Conservation (phyloP, 2,329 filamentous ascomycete genomes). For the Ramichloridium luteum region DNA sequence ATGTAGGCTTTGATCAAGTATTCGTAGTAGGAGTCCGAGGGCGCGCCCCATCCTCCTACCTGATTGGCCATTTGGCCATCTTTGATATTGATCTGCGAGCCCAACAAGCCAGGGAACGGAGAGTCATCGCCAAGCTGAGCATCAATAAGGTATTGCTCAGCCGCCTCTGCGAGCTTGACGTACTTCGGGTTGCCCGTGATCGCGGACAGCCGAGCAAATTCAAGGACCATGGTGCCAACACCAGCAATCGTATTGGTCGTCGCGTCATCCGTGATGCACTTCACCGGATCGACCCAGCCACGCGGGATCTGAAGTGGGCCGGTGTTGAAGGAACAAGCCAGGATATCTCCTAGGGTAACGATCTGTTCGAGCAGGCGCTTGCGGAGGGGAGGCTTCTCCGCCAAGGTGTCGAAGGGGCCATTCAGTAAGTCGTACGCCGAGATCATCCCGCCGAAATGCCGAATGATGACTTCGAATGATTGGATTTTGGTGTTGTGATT, state of each 20-base stretch:
- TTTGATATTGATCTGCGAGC: slow-evolving; percentile 17
- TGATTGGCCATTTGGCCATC: slow-evolving; percentile 17
- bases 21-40: slow-evolving; percentile 23
- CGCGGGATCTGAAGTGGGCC: slow-evolving; percentile 13
- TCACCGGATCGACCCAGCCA: slow-evolving; percentile 16
- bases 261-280: slow-evolving; percentile 15
- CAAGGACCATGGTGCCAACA: slow-evolving; percentile 15
- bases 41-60: slow-evolving; percentile 22
- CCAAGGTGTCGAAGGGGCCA: slow-evolving; percentile 13
- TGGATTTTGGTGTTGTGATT: slow-evolving; percentile 11
- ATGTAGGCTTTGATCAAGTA: slow-evolving; percentile 26
- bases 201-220: slow-evolving; percentile 16
- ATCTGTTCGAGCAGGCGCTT: slow-evolving; percentile 13
- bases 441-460: slow-evolving; percentile 17
- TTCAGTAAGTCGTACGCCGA: slow-evolving; percentile 17
- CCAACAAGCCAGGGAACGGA: slow-evolving; percentile 21
- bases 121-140: slow-evolving; percentile 12
- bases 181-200: slow-evolving; percentile 18
- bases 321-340: slow-evolving; percentile 15
- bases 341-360: slow-evolving; percentile 12
- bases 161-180: slow-evolving; percentile 10
- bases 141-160: slow-evolving; percentile 14
- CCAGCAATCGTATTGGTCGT: slow-evolving; percentile 14
- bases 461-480: slow-evolving; percentile 17
- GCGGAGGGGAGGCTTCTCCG: slow-evolving; percentile 6